phyloP scores from a whole-genome alignment of 495 filamentous ascomycete genomes.

The Hypomontagnella submonticulosa region DNA sequence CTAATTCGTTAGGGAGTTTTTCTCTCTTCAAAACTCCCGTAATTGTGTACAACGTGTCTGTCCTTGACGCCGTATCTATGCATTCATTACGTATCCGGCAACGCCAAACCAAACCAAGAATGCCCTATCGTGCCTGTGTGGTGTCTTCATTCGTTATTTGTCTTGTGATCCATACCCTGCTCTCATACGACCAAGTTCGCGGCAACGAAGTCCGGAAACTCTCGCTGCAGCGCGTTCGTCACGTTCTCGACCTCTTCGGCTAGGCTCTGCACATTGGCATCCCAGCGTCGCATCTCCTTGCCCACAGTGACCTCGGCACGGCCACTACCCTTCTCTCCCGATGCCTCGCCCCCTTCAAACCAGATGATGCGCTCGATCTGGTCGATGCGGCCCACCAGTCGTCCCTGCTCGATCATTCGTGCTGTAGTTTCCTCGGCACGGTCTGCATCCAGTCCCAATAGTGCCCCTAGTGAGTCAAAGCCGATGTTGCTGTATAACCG shows the following conservation, averaged over 20 bases:
- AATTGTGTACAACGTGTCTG: constrained; percentile 1
- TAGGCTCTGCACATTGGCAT: constrained; percentile 83
- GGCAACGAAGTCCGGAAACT: constrained; percentile 71
- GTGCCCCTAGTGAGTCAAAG: constrained; percentile 76
- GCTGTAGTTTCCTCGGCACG: constrained; percentile 93
- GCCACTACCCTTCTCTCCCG: constrained; percentile 69
- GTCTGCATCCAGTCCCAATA: constrained; percentile 81
- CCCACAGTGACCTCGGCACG: constrained; percentile 68
- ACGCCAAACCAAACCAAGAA: constrained; percentile 22
- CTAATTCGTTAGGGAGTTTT: constrained; percentile 2
- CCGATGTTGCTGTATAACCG: constrained; percentile 91
- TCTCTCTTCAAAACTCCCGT: background rate
- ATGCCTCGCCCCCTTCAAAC: constrained; percentile 79
- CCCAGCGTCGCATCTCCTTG: constrained; percentile 84
- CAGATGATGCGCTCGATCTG: constrained; percentile 90
- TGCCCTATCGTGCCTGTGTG: constrained; percentile 18
- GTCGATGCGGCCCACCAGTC: constrained; percentile 88
- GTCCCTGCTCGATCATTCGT: constrained; percentile 93
- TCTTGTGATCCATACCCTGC: background rate
- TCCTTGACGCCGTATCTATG: constrained; percentile 39
- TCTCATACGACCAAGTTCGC: constrained; percentile 53
- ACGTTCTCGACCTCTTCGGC: constrained; percentile 91
- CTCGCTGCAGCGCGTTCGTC: constrained; percentile 75
- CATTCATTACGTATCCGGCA: constrained; percentile 33
- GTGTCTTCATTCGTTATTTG: constrained; percentile 14